Evolutionary conservation across 192 early-diverging fungal species (phyloP).

Genomic region (Chytriomyces hyalinus): DNA sequence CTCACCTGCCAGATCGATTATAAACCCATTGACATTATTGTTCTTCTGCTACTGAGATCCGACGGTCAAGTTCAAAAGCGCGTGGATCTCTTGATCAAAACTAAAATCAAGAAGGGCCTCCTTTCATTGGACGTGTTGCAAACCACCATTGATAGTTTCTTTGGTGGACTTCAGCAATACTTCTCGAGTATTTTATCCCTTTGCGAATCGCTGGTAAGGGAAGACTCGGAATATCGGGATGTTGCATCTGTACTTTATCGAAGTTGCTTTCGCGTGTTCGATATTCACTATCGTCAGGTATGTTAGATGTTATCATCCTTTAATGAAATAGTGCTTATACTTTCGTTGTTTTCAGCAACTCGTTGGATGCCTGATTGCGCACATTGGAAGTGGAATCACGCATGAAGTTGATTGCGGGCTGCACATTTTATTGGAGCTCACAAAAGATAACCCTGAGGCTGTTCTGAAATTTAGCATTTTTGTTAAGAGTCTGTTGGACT

Average conservation of each 20-base stretch:
- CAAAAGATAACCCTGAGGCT: background rate
- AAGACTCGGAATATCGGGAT: slow-evolving; percentile 5
- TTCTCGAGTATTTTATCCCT: slow-evolving; percentile 9
- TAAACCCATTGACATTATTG: slow-evolving; percentile 30
- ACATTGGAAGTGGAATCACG: slow-evolving; percentile 30
- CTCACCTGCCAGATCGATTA: background rate
- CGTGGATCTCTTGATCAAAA: slow-evolving; percentile 2
- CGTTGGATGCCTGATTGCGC: slow-evolving; percentile 30
- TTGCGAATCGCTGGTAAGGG: slow-evolving; percentile 11
- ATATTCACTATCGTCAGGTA: slow-evolving; percentile 14
- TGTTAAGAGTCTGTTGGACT: slow-evolving; percentile 31
- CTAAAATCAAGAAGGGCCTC: slow-evolving; percentile 1
- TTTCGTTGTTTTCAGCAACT: slow-evolving; percentile 2
- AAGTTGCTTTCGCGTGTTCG: slow-evolving; percentile 19
- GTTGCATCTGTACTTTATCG: slow-evolving; percentile 17
- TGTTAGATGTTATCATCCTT: background rate
- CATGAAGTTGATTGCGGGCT: slow-evolving; percentile 31
- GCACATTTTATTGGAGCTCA: slow-evolving; percentile 13
- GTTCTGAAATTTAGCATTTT: slow-evolving; percentile 32
- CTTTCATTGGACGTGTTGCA: background rate
- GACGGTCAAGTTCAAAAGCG: slow-evolving; percentile 21
- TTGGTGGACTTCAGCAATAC: slow-evolving; percentile 24
- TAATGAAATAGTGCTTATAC: background rate
- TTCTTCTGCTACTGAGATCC: slow-evolving; percentile 10
- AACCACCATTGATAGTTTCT: slow-evolving; percentile 3